Conservation (phyloP, 148 eudicot species). For the Arbutus unedo region DNA sequence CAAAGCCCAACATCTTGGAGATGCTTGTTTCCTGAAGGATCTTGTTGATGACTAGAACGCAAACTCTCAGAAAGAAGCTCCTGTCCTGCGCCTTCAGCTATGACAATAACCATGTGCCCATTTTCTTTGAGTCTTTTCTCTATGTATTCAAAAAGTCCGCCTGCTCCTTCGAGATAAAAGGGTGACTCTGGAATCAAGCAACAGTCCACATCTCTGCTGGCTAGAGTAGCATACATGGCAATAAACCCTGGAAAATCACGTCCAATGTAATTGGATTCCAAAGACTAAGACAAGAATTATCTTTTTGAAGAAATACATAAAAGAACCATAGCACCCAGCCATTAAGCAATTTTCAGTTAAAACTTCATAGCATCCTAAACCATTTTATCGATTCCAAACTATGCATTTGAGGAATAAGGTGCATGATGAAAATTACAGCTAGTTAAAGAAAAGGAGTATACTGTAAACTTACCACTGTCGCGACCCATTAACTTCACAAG, state of each 20-base stretch:
- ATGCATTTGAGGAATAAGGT: not conserved
- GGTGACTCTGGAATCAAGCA: conserved; percentile 99
- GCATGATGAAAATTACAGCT: not conserved
- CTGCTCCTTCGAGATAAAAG: conserved; percentile 81
- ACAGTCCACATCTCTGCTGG: conserved; percentile 95
- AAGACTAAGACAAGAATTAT: not conserved
- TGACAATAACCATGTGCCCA: conserved; percentile 95
- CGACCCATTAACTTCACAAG: conserved; percentile 98
- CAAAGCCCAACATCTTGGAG: conserved; percentile 91
- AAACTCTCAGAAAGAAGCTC: conserved; percentile 60
- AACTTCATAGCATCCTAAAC: not conserved
- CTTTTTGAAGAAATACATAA: not conserved
- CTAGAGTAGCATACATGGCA: conserved; percentile 97
- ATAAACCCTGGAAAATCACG: conserved; percentile 62
- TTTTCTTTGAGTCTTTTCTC: conserved; percentile 79
- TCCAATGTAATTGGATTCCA: not conserved
- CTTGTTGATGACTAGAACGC: conserved; percentile 40
- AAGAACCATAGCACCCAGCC: not conserved
- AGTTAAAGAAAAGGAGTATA: not conserved
- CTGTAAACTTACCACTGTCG: conserved; percentile 61
- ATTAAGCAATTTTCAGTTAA: not conserved
- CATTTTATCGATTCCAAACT: not conserved
- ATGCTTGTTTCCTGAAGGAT: conserved; percentile 88
- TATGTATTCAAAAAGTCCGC: conserved; percentile 79
- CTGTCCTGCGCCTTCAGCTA: conserved; percentile 98